These are phyloP conservation scores for Zizania palustris DNA, from an alignment of 202 grass and related monocot species.

Conservation along the genomic window DNA sequence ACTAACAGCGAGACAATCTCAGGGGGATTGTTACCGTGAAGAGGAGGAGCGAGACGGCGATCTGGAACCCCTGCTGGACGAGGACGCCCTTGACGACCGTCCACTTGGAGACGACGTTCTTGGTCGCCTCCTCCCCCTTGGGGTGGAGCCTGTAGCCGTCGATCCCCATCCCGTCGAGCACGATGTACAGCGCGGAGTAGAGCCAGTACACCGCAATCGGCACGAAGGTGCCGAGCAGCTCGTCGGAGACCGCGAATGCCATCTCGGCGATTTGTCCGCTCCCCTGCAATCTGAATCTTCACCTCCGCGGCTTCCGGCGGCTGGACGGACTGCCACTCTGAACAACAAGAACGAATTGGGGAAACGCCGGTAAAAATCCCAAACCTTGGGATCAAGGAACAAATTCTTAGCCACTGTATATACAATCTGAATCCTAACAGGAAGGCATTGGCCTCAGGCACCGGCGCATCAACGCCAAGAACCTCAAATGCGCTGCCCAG, in stretches of 20 bases:
- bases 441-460: neutral
- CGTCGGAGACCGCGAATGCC: slow-evolving; percentile 60
- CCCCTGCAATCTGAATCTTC: slow-evolving; percentile 1
- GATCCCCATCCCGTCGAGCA: slow-evolving; percentile 52
- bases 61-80: slow-evolving; percentile 64
- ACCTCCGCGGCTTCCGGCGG: neutral
- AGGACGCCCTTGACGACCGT: slow-evolving; percentile 66
- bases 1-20: neutral
- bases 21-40: slow-evolving; percentile 52
- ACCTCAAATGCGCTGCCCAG: slow-evolving; percentile 8
- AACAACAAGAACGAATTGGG: slow-evolving; percentile 2
- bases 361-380: neutral
- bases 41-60: slow-evolving; percentile 58
- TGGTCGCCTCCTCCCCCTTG: slow-evolving; percentile 60
- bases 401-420: neutral
- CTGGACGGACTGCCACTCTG: neutral
- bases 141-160: slow-evolving; percentile 70
- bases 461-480: neutral
- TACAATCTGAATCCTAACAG: neutral
- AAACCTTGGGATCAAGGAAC: slow-evolving; percentile 21
- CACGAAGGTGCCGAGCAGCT: slow-evolving; percentile 68
- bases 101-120: slow-evolving; percentile 61
- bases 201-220: slow-evolving; percentile 78
- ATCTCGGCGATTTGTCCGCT: slow-evolving; percentile 17
- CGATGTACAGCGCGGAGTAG: slow-evolving; percentile 62